Conservation (phyloP, 164 flowering plant species). For the Litsea cubeba region DNA sequence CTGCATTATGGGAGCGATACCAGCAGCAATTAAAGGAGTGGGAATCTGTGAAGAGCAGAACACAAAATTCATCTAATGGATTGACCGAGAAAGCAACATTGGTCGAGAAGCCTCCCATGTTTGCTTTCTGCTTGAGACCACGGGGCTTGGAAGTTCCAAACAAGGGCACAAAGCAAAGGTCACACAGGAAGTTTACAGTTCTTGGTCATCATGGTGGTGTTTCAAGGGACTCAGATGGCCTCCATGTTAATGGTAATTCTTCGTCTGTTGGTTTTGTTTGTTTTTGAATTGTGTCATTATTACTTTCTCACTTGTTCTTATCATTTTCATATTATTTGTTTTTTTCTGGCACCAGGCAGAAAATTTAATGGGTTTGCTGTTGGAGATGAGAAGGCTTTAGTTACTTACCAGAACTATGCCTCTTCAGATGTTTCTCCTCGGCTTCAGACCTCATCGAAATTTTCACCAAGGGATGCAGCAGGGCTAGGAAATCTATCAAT, state of each 20-base stretch:
- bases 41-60: constrained; percentile 47
- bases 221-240: constrained; percentile 53
- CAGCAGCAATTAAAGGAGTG: constrained; percentile 73
- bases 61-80: constrained; percentile 35
- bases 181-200: constrained; percentile 58
- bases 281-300: background rate
- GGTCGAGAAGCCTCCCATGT: constrained; percentile 79
- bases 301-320: background rate
- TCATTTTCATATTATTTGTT: constrained; percentile 2
- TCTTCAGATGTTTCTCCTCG: constrained; percentile 52
- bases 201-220: constrained; percentile 38
- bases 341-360: constrained; percentile 43
- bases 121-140: constrained; percentile 93
- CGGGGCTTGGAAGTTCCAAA: constrained; percentile 90
- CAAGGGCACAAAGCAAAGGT: constrained; percentile 79
- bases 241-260: constrained; percentile 42
- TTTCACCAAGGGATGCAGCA: constrained; percentile 49
- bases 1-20: constrained; percentile 88
- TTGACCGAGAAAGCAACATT: constrained; percentile 31
- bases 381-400: constrained; percentile 50
- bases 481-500: constrained; percentile 33
- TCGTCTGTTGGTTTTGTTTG: background rate
- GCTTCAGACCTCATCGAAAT: constrained; percentile 39
- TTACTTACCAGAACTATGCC: constrained; percentile 33
- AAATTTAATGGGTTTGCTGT: constrained; percentile 47